Evolutionary conservation across 2,329 filamentous ascomycete genomes (phyloP).

Genomic region (Macrophomina phaseolina): DNA sequence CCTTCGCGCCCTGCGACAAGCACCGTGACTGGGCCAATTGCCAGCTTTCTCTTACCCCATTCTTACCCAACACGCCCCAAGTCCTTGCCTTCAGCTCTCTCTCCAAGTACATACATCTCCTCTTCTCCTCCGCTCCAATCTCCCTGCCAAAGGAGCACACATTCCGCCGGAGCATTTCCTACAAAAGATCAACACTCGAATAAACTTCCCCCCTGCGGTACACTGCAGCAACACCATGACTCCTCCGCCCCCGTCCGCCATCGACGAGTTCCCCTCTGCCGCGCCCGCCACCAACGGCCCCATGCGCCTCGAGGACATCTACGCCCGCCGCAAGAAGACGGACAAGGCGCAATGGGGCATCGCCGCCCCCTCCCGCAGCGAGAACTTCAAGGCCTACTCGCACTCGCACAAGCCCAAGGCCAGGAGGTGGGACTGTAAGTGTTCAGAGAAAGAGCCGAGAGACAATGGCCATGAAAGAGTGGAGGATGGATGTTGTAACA

Average conservation of each 20-base stretch:
- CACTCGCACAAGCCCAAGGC: slow-evolving; percentile 73
- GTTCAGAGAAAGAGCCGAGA: background rate
- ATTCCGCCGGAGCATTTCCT: background rate
- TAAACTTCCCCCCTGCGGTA: background rate
- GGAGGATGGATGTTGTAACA: background rate
- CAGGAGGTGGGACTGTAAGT: slow-evolving; percentile 83
- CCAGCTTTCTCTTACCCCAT: background rate
- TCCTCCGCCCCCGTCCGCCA: slow-evolving; percentile 9
- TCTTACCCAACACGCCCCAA: background rate
- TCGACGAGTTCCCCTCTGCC: slow-evolving; percentile 6
- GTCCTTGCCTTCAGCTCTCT: background rate
- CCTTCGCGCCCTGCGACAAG: slow-evolving; percentile 3
- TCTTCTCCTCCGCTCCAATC: background rate
- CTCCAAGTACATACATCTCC: background rate
- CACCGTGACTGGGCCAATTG: background rate
- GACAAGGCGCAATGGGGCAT: slow-evolving; percentile 74
- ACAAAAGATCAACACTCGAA: background rate
- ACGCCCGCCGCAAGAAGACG: slow-evolving; percentile 71
- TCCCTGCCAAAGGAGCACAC: background rate
- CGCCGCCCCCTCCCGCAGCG: slow-evolving; percentile 77
- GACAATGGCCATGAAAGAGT: background rate
- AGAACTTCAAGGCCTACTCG: slow-evolving; percentile 78
- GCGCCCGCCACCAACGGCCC: slow-evolving; percentile 55
- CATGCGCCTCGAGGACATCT: slow-evolving; percentile 65
- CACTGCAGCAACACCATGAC: background rate